Base-by-base conservation (phyloP, 192 early-diverging fungal genomes). In the Backusella sp. region DNA sequence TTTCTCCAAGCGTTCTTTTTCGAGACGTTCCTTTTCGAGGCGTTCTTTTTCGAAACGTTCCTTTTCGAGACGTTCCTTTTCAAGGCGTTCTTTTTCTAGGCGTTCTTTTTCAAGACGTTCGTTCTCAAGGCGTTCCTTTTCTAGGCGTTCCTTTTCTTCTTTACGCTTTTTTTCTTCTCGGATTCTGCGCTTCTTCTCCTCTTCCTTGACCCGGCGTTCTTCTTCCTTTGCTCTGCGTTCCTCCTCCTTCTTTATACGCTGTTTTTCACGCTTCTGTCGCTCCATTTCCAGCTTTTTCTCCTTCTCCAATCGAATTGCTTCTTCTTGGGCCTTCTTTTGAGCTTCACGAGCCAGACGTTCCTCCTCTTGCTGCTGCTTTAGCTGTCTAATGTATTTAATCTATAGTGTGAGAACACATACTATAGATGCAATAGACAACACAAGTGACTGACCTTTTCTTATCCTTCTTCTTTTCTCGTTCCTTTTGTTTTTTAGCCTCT, bases 381-480 rank as follows among this genome's bases (percentile, higher is more conserved):
- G 69, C 42, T 85, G 82, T 26, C 92, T 94, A 80, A 19, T 32
- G 3, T 70, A 74, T 39, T 2, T 11, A 42, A 11, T 23, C 14
- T 84, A 39, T 70, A 39, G 6, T 23, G 65, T 35, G 21, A 75
- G 67, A 46, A 44, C 41, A 32, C n/a, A 12, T 28, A 26, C 11
- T 12, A 14, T 0, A 62, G 8, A 11, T 26, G 8, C n/a, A 12
- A 21, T 56, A 3, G 7, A 12, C 3, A 15, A 12, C 3, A 15
- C 4, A 4, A 32, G 53, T 62, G 36, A 52, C 75, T 75, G 83
- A 92, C 93, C 92, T 86, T 73, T 93, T 94, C 77, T 92, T 90
- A 68, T 91, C 92, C 35, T 90, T 89, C 83, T 93, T 93, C 72
- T 85, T 88, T 83, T 91, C 91, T 59, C 91, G 89, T 72, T 93